Base-by-base conservation (phyloP, 371 early-diverging fungal genomes). In the Actinomortierella wolfii region DNA sequence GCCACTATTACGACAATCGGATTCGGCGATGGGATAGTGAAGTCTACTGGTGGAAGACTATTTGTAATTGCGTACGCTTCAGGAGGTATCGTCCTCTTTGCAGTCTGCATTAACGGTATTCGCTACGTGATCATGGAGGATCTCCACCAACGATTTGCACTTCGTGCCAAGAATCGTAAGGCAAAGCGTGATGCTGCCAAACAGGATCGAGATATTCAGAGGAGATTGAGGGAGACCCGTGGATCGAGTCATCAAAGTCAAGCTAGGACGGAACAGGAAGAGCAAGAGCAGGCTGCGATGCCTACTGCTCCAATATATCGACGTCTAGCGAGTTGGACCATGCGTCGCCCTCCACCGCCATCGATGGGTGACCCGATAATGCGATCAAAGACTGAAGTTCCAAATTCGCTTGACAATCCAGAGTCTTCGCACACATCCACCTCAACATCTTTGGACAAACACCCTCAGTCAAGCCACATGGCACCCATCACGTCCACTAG, bases 1-100 rank as follows among this genome's bases (percentile, higher is more conserved):
- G 58, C 61, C 15, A 71, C 73, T 15, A 64, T 71, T 14, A 71
- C 73, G 29, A 71, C 73, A 5, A 66, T 71, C 23, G 73, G 73
- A 0, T 71, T 71, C 21, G 73, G 73, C 28, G 63, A 66, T 26
- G 25, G 15, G 3, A 56, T 49, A 0, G 59, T 66, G 2, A 23
- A 6, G n/a, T 52, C 61, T 2, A 44, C 59, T 9, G 66, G 50
- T n/a, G 67, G 73, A 11, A 66, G 73, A 17, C 25, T 44, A 15
- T 71, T 71, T 59, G 52, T 59, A 5, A 25, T 71, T 13, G 55
- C 62, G 44, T 71, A 66, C 47, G 73, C 54, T 23, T 54, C 62
- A 17, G 66, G 73, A 5, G 73, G 73, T 23, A 71, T 71, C n/a
- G 62, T 71, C 4, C 66, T 71, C 9, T 48, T 71, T 24, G 54